phyloP scores from a whole-genome alignment of 257 asterid genomes.

The Catharanthus roseus region DNA sequence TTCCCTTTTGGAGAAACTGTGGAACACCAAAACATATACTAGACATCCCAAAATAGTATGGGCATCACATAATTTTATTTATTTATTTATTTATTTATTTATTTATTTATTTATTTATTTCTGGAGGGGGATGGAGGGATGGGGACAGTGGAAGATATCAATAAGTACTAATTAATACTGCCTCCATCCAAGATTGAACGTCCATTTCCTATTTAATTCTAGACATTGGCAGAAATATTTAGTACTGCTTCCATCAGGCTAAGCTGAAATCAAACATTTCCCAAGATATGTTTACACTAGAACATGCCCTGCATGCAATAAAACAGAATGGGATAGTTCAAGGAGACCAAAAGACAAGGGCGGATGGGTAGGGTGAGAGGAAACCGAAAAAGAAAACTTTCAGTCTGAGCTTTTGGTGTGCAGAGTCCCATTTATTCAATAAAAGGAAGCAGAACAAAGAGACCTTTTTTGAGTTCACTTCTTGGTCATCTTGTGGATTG shows the following conservation, averaged over 20 bases:
- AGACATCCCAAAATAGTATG: neutral
- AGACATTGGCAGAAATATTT: neutral
- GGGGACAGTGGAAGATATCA: neutral
- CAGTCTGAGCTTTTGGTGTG: no score
- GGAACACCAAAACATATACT: neutral
- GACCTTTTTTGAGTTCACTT: constrained; percentile 94
- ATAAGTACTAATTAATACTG: neutral
- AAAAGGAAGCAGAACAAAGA: neutral
- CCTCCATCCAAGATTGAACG: no score
- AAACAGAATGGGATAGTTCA: neutral
- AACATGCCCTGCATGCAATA: neutral
- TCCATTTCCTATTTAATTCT: no score
- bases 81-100: no score
- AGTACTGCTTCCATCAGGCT: neutral
- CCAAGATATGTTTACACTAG: neutral
- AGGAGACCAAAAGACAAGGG: neutral
- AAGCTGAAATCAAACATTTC: neutral
- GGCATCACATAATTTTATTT: neutral
- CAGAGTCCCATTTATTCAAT: neutral
- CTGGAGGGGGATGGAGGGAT: neutral
- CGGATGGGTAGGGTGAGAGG: neutral
- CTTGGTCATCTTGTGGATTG: constrained; percentile 81
- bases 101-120: no score
- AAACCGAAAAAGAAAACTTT: no score
- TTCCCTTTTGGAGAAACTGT: neutral